Base-by-base conservation (phyloP, 208 protist species). In the Trypanosoma avium region DNA sequence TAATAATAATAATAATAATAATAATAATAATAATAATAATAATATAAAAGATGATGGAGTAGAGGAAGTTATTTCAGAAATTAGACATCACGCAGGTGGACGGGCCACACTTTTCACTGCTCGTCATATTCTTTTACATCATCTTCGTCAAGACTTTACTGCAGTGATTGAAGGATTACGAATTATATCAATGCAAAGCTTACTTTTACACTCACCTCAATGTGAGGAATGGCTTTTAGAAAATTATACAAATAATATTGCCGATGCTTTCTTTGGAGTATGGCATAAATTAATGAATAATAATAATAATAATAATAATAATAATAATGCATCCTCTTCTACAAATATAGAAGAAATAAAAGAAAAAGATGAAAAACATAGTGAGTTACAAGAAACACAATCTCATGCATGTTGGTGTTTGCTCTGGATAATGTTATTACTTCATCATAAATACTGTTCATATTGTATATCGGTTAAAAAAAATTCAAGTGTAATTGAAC, bases 151-250 rank as follows among this genome's bases (percentile, higher is more conserved):
- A 56, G 69, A 77, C 10, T 54, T 80, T 24, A 73, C 61, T 30
- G 75, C 79, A n/a, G 67, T 89, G 0, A 62, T 90, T 48, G 84
- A 91, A 66, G 81, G 69, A 27, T 69, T 91, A 10, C 88, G 84
- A 22, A 77, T 90, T n/a, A 55, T 86, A 9, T 81, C 78, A 9
- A 58, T 90, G 42, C 73, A 76, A 45, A 74, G 59, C 13, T 61
- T 84, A 40, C 6, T 87, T 2, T 73, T 87, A 22, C 67, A 71
- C 45, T 72, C 65, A 42, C 42, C 46, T 9, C 24, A 53, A 27
- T 55, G 55, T 43, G 55, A 46, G 32, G 35, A 61, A 6, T 73
- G 67, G 67, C 13, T 67, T n/a, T 5, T 10, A 7, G 53, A n/a
- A 9, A 43, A 30, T 29, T 61, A 32, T 32, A 46, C 49, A 2